Percentiles rank a stretch among this genome's conserved stretches.
Conservation (phyloP, 2,329 filamentous ascomycete species). For the Cladophialophora immunda region DNA sequence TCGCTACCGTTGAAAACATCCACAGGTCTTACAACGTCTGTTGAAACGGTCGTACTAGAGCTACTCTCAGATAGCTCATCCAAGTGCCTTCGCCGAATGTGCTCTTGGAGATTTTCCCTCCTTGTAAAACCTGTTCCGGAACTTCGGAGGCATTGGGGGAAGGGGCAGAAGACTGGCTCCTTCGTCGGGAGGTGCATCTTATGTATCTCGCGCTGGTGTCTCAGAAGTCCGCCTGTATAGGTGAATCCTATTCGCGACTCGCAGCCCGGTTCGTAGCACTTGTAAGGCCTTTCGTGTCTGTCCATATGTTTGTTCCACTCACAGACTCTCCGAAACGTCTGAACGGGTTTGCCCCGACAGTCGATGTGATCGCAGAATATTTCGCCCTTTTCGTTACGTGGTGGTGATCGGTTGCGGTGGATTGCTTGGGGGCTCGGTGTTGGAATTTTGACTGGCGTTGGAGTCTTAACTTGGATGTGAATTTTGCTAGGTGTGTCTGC, state of each 20-base stretch:
- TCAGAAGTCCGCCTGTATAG: conserved; percentile 86
- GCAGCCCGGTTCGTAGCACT: conserved; percentile 80
- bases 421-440: background rate
- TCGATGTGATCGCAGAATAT: conserved; percentile 76
- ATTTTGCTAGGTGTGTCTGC: conserved; percentile 3
- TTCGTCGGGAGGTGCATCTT: conserved; percentile 88
- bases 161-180: conserved; percentile 79
- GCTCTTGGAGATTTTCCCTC: conserved; percentile 92
- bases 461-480: background rate
- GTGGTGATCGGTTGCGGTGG: conserved; percentile 49
- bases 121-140: conserved; percentile 78
- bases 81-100: conserved; percentile 87
- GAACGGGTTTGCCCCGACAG: conserved; percentile 68
- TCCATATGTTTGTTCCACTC: conserved; percentile 99
- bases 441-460: conserved; percentile 6
- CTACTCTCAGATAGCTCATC: no score
- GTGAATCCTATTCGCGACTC: conserved; percentile 94
- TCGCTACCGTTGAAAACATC: conserved; percentile 4
- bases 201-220: conserved; percentile 94
- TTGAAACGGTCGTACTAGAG: conserved; percentile 9
- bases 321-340: conserved; percentile 80
- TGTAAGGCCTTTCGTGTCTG: conserved; percentile 93
- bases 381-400: conserved; percentile 74
- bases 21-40: background rate
- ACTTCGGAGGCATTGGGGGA: conserved; percentile 86